phyloP scores from a whole-genome alignment of 2,329 filamentous ascomycete species.

The Hypoxylon sp. region DNA sequence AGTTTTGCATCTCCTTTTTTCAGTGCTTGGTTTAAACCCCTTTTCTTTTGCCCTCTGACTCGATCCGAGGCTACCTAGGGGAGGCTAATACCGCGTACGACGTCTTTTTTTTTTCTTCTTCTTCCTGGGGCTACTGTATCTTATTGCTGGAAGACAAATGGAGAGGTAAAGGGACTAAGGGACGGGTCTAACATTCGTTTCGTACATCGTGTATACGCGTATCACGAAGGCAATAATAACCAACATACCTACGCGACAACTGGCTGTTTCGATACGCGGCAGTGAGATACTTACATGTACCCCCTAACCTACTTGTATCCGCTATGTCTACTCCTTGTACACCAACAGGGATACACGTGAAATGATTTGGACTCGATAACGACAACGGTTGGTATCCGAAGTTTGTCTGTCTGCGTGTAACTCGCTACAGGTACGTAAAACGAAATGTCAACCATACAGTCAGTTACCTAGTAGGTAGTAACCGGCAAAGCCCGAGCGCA shows the following conservation, averaged over 20 bases:
- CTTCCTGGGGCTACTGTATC: slow-evolving; percentile 5
- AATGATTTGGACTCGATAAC: neutral
- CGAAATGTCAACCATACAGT: neutral
- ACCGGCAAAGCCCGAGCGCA: neutral
- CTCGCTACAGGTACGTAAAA: neutral
- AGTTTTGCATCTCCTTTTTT: slow-evolving; percentile 35
- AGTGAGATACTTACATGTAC: slow-evolving; percentile 3
- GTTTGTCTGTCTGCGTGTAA: neutral
- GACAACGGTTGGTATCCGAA: neutral
- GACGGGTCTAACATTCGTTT: slow-evolving; percentile 36
- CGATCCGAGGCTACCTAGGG: neutral
- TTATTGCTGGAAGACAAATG: slow-evolving; percentile 20
- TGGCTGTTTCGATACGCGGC: neutral
- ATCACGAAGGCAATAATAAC: slow-evolving; percentile 16
- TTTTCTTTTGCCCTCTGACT: slow-evolving; percentile 13
- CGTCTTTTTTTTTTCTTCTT: slow-evolving; percentile 15
- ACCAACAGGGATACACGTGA: neutral
- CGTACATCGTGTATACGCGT: slow-evolving; percentile 20
- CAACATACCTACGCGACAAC: slow-evolving; percentile 1
- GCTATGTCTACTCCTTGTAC: neutral
- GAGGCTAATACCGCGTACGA: slow-evolving; percentile 26
- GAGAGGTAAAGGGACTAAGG: slow-evolving; percentile 19
- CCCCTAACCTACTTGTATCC: neutral
- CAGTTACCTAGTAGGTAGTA: neutral
- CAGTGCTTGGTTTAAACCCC: slow-evolving; percentile 18